phyloP scores from a whole-genome alignment of 768 basidiomycete genomes.

The Wakefieldia striispora region DNA sequence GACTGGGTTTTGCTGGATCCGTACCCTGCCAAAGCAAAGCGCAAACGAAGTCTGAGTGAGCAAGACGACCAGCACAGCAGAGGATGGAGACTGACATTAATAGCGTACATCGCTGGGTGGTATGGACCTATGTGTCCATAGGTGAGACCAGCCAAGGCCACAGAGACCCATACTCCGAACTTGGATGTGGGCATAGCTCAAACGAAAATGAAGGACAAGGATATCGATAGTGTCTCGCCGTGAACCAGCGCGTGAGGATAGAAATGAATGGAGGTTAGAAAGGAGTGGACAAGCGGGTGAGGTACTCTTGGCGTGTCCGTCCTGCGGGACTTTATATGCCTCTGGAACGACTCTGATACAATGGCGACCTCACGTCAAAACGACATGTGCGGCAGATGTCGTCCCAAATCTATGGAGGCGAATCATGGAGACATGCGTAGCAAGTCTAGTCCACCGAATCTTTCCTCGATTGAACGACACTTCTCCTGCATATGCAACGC shows the following conservation, averaged over 20 bases:
- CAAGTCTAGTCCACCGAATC: no score
- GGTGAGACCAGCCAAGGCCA: conserved; percentile 11
- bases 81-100: conserved; percentile 5
- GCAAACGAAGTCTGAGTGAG: neutral
- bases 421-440: no score
- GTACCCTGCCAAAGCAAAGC: conserved; percentile 4
- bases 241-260: conserved; percentile 8
- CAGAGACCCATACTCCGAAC: conserved; percentile 1
- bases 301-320: neutral
- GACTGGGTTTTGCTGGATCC: neutral
- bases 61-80: neutral
- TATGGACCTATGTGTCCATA: conserved; percentile 3
- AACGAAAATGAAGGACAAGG: neutral
- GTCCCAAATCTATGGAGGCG: no score
- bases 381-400: no score
- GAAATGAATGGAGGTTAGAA: neutral
- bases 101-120: neutral
- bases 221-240: neutral
- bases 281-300: neutral
- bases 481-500: no score
- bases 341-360: neutral
- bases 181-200: conserved; percentile 1
- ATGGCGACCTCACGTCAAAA: neutral
- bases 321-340: conserved; percentile 5
- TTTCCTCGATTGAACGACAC: no score